Evolutionary conservation across 2,329 filamentous ascomycete genomes (phyloP).

Genomic region (Xenosphaeropsis pyriputrescens): DNA sequence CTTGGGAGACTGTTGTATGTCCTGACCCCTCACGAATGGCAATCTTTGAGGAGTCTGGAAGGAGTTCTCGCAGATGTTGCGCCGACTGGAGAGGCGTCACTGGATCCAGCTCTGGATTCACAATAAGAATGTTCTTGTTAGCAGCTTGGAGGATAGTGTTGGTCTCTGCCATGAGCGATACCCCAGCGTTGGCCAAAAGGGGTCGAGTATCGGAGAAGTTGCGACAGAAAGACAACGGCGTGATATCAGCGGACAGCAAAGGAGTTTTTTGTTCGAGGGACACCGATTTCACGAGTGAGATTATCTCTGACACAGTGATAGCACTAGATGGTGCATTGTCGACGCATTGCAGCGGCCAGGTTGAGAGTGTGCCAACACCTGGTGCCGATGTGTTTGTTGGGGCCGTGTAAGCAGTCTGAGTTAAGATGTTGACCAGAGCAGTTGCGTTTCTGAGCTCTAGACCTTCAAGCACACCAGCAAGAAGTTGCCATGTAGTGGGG

Average conservation of each 20-base stretch:
- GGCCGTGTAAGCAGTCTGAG: not conserved
- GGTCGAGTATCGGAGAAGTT: constrained; percentile 6
- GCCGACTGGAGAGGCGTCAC: constrained; percentile 6
- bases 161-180: not conserved
- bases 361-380: constrained; percentile 1
- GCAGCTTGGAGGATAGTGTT: constrained; percentile 1
- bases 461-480: not conserved
- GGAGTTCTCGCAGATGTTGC: constrained; percentile 3
- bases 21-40: constrained; percentile 5
- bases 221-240: constrained; percentile 6
- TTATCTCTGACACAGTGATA: constrained; percentile 3
- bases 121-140: constrained; percentile 5
- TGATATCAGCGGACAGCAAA: constrained; percentile 5
- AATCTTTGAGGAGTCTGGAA: constrained; percentile 5
- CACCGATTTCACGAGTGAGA: constrained; percentile 5
- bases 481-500: constrained; percentile 1
- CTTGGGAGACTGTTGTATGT: constrained; percentile 4
- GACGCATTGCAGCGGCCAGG: constrained; percentile 3
- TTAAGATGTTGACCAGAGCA: not conserved
- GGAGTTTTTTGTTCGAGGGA: constrained; percentile 5
- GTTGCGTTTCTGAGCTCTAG: constrained; percentile 1
- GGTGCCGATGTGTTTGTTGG: not conserved
- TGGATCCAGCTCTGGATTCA: constrained; percentile 5
- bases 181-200: constrained; percentile 1
- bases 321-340: constrained; percentile 6